A percentile compares a stretch with the other conserved stretches of the same genome.
Conservation (phyloP, 257 asterid genomes). For the Rauvolfia tetraphylla region DNA sequence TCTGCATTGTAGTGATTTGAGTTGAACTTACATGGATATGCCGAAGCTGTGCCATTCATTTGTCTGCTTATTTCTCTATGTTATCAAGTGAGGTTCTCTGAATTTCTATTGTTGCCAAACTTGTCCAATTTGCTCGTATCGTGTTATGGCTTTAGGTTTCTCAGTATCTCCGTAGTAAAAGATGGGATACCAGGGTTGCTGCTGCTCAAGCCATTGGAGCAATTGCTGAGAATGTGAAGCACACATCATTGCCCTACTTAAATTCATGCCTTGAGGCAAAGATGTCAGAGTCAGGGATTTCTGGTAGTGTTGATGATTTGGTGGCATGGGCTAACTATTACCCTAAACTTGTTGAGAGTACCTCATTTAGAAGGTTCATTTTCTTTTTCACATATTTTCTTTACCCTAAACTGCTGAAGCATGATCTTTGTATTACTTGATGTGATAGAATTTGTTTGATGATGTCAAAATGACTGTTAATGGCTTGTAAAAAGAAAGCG, state of each 20-base stretch:
- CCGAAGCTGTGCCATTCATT: background rate
- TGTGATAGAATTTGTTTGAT: slow-evolving; percentile 12
- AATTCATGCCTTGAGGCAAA: slow-evolving; percentile 59
- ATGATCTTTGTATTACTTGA: slow-evolving; percentile 13
- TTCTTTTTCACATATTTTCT: slow-evolving; percentile 16
- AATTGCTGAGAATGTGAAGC: slow-evolving; percentile 92
- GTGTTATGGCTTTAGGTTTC: slow-evolving; percentile 49
- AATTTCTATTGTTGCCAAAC: background rate
- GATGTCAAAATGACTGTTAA: background rate
- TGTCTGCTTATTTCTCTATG: background rate
- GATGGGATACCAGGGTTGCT: slow-evolving; percentile 99
- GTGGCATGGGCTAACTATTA: slow-evolving; percentile 33
- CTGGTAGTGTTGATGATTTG: slow-evolving; percentile 67
- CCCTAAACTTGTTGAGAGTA: slow-evolving; percentile 47
- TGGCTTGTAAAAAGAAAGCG: background rate
- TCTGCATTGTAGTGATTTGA: background rate
- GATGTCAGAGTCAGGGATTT: slow-evolving; percentile 65
- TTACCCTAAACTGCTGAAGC: background rate
- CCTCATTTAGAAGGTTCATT: slow-evolving; percentile 74
- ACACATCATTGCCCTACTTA: slow-evolving; percentile 56
- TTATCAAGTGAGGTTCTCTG: background rate
- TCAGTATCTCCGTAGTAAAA: slow-evolving; percentile 85
- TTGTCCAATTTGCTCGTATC: background rate
- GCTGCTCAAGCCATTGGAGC: slow-evolving; percentile 98
- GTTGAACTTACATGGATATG: slow-evolving; percentile 3